phyloP scores from a whole-genome alignment of 441 rosid genomes.

The Jatropha podagrica region DNA sequence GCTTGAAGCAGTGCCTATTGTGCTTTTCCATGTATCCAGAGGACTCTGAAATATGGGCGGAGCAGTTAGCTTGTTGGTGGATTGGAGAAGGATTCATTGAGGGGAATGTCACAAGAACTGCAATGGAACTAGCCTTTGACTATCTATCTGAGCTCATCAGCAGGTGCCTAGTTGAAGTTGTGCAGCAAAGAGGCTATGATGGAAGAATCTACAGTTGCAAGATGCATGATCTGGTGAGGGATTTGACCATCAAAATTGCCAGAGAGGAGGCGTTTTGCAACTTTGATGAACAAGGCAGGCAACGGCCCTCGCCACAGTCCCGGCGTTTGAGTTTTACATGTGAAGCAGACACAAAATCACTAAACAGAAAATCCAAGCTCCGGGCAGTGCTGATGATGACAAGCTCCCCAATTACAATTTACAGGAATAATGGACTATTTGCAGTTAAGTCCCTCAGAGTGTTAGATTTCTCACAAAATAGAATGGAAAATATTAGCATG shows the following conservation, averaged over 20 bases:
- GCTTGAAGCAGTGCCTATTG: conserved; percentile 10
- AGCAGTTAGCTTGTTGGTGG: conserved; percentile 16
- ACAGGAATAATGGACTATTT: neutral
- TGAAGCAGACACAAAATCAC: neutral
- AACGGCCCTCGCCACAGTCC: neutral
- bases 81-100: conserved; percentile 12
- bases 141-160: conserved; percentile 16
- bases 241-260: conserved; percentile 16
- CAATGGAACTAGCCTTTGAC: conserved; percentile 9
- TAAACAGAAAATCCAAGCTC: neutral
- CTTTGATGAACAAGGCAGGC: conserved; percentile 13
- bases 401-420: neutral
- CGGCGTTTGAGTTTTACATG: neutral
- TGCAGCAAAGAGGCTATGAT: conserved; percentile 2
- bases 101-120: conserved; percentile 7
- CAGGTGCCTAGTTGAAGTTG: conserved; percentile 19
- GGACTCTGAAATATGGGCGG: conserved; percentile 1
- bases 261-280: conserved; percentile 7
- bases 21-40: conserved; percentile 17
- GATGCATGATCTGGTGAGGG: conserved; percentile 21
- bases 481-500: neutral
- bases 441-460: conserved; percentile 12
- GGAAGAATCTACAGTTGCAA: conserved; percentile 17
- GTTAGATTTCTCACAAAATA: conserved; percentile 9
- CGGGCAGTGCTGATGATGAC: conserved; percentile 8